Evolutionary conservation across 345 rosid species (phyloP).

Genomic region (Salix caprea): DNA sequence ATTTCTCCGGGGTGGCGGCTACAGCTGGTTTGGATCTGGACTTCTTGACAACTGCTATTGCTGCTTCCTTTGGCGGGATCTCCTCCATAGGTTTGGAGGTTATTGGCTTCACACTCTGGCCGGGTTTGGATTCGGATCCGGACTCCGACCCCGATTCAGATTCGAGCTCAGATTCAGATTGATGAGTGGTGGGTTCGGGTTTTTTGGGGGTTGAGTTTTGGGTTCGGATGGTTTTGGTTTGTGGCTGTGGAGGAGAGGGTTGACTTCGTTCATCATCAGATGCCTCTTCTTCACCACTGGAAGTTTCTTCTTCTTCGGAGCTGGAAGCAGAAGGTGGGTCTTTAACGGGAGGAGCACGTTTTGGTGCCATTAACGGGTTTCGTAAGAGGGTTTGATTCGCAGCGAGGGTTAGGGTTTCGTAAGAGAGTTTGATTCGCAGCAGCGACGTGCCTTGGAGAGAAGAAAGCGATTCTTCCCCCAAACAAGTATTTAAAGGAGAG

Average conservation of each 20-base stretch:
- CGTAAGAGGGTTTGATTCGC: neutral
- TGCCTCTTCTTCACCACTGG: slow-evolving; percentile 21
- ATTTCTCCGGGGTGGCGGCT: neutral
- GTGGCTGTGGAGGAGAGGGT: neutral
- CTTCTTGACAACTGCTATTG: neutral
- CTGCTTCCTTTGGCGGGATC: neutral
- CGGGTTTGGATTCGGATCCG: neutral
- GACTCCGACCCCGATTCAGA: neutral
- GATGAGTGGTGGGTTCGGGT: neutral
- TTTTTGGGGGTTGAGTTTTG: neutral
- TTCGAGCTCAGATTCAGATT: neutral
- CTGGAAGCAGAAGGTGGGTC: slow-evolving; percentile 29
- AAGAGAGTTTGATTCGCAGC: neutral
- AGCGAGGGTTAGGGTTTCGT: neutral
- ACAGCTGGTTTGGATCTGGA: neutral
- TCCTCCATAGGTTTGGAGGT: slow-evolving; percentile 8
- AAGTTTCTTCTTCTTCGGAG: slow-evolving; percentile 3
- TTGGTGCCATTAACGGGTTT: slow-evolving; percentile 32
- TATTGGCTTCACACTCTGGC: neutral
- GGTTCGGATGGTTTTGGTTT: neutral
- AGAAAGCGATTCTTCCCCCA: too few relatives aligned
- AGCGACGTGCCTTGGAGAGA: too few relatives aligned
- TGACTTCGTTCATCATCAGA: neutral
- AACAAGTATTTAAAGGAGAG: too few relatives aligned
- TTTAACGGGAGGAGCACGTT: slow-evolving; percentile 21